Evolutionary conservation across 1,284 basidiomycete genomes (phyloP).

Genomic region (Veloporphyrellus conicus): DNA sequence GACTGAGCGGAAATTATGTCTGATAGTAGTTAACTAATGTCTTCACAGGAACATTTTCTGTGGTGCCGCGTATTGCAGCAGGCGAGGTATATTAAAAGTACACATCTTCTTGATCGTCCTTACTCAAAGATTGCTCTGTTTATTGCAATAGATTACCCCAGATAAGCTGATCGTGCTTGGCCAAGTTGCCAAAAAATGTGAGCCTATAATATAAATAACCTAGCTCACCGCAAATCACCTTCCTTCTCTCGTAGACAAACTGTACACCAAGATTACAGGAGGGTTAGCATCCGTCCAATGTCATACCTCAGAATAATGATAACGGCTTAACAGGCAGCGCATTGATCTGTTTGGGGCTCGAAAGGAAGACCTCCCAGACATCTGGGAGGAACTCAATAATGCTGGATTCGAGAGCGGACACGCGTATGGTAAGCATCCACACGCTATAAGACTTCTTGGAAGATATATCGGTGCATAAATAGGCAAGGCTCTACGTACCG

Average conservation of each 20-base stretch:
- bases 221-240: too few relatives aligned
- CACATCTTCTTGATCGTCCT: too few relatives aligned
- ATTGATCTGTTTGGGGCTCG: slow-evolving; percentile 74
- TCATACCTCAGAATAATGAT: too few relatives aligned
- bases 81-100: too few relatives aligned
- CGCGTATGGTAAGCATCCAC: slow-evolving; percentile 60
- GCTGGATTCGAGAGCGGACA: slow-evolving; percentile 77
- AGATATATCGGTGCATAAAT: too few relatives aligned
- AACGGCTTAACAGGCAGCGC: slow-evolving; percentile 44
- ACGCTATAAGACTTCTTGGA: too few relatives aligned
- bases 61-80: slow-evolving; percentile 66
- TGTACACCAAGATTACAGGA: slow-evolving; percentile 70
- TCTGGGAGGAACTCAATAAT: slow-evolving; percentile 65
- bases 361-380: slow-evolving; percentile 71
- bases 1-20: too few relatives aligned
- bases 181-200: slow-evolving; percentile 66
- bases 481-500: slow-evolving; percentile 52
- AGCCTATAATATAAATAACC: too few relatives aligned
- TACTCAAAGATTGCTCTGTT: too few relatives aligned
- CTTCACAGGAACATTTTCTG: slow-evolving; percentile 57
- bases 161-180: slow-evolving; percentile 69
- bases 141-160: slow-evolving; percentile 63
- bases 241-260: too few relatives aligned
- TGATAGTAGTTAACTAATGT: too few relatives aligned
- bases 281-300: too few relatives aligned